These are phyloP conservation scores for Antitrichia curtipendula DNA, from an alignment of 225 moss, liverwort and hornwort species.

Conservation along the genomic window DNA sequence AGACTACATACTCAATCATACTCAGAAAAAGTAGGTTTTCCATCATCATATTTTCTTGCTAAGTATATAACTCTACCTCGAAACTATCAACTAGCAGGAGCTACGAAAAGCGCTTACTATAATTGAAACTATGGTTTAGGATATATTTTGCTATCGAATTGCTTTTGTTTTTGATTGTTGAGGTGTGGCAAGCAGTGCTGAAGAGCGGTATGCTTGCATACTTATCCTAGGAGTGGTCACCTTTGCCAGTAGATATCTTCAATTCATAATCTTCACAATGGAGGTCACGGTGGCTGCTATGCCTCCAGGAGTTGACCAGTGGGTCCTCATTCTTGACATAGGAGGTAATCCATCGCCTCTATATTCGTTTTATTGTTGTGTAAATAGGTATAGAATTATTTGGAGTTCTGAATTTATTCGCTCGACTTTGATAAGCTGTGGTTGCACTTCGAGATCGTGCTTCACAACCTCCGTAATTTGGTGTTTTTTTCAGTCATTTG, in stretches of 20 bases:
- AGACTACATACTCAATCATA: slow-evolving; percentile 40
- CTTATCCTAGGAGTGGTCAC: background rate
- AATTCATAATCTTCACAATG: slow-evolving; percentile 73
- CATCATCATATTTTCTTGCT: background rate
- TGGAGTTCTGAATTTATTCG: background rate
- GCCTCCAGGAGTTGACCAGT: slow-evolving; percentile 78
- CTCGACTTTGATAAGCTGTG: background rate
- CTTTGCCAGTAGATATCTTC: slow-evolving; percentile 49
- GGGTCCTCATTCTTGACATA: slow-evolving; percentile 83
- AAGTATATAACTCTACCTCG: background rate
- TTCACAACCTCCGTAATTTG: background rate
- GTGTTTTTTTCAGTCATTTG: background rate
- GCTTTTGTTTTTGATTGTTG: background rate
- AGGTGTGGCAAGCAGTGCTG: background rate
- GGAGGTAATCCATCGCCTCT: slow-evolving; percentile 26
- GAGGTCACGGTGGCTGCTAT: slow-evolving; percentile 90
- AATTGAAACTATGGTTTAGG: background rate
- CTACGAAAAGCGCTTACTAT: background rate
- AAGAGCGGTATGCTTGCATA: background rate
- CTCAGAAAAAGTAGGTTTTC: slow-evolving; percentile 64
- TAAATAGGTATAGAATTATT: background rate
- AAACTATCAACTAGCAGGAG: background rate
- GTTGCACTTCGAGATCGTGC: background rate
- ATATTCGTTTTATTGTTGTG: background rate
- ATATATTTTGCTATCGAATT: background rate